These are phyloP conservation scores for Theileria sp. DNA, from an alignment of 169 alveolate genomes.

Conservation along the genomic window DNA sequence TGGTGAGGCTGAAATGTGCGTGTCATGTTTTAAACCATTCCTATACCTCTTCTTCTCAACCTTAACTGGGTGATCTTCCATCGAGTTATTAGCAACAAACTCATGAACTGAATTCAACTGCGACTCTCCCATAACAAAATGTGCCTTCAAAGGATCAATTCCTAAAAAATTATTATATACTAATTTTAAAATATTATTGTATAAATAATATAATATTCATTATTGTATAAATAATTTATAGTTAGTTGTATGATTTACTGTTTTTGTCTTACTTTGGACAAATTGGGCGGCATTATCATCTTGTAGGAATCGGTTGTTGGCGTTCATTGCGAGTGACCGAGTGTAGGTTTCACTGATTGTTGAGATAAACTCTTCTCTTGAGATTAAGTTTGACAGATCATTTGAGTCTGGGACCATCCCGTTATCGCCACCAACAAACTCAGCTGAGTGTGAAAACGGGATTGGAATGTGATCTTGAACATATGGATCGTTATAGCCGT, in stretches of 20 bases:
- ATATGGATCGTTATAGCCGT: not conserved
- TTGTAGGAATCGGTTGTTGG: not conserved
- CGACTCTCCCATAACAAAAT: not conserved
- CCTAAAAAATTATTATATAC: not conserved
- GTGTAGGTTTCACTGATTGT: not conserved
- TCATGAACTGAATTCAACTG: not conserved
- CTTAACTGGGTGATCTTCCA: not conserved
- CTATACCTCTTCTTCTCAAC: not conserved
- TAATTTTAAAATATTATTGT: too few species aligned
- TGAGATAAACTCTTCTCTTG: not conserved
- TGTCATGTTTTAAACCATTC: not conserved
- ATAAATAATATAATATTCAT: too few species aligned
- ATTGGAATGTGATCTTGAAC: not conserved
- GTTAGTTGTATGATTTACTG: too few species aligned
- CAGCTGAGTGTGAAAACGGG: not conserved
- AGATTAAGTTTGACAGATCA: not conserved
- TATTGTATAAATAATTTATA: not conserved
- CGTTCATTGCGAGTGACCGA: not conserved
- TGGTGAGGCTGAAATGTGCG: slow-evolving; percentile 10
- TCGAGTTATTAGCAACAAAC: not conserved
- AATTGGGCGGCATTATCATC: not conserved
- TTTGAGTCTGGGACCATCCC: not conserved
- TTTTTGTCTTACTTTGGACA: not conserved
- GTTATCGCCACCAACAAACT: not conserved
- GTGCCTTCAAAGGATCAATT: not conserved